Percentiles rank a stretch among this genome's conserved stretches.
These are phyloP conservation scores for Apophysomyces elegans DNA, from an alignment of 371 early-diverging fungal genomes.

Conservation along the genomic window DNA sequence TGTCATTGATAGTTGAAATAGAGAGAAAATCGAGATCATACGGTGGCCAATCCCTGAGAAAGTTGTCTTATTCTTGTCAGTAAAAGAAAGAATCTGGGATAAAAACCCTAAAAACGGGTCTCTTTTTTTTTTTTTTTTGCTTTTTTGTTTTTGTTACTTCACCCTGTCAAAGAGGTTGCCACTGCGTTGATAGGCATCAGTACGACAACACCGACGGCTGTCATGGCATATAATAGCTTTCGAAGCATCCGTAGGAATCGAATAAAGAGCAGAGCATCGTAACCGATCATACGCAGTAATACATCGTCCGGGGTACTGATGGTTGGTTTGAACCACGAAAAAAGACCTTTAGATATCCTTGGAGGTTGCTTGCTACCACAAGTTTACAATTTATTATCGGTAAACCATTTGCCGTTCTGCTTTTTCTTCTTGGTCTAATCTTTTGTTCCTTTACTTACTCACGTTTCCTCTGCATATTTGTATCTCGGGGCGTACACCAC, in stretches of 20 bases:
- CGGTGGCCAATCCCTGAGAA: constrained; percentile 46
- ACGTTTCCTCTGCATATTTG: constrained; percentile 50
- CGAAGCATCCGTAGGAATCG: constrained; percentile 72
- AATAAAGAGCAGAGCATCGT: constrained; percentile 80
- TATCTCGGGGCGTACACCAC: constrained; percentile 59
- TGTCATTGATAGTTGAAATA: constrained; percentile 42
- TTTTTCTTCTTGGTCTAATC: not conserved
- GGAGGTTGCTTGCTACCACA: constrained; percentile 68
- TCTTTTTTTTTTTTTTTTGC: no score
- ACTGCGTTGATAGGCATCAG: constrained; percentile 70
- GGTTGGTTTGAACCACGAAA: constrained; percentile 71
- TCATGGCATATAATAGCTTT: constrained; percentile 59
- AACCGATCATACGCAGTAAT: constrained; percentile 70
- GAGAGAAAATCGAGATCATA: constrained; percentile 37
- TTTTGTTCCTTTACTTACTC: constrained; percentile 18
- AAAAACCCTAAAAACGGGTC: no score
- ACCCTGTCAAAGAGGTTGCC: constrained; percentile 61
- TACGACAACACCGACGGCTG: constrained; percentile 60
- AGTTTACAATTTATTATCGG: constrained; percentile 6
- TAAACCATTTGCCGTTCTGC: not conserved
- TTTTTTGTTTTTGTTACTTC: constrained; percentile 15
- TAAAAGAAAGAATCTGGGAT: not conserved
- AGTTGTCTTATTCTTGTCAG: not conserved
- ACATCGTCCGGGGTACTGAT: constrained; percentile 62
- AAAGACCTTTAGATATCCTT: constrained; percentile 55